Percentiles rank a stretch among this genome's conserved stretches.
Conservation (phyloP, 495 filamentous ascomycete genomes). For the Talaromyces borbonicus region DNA sequence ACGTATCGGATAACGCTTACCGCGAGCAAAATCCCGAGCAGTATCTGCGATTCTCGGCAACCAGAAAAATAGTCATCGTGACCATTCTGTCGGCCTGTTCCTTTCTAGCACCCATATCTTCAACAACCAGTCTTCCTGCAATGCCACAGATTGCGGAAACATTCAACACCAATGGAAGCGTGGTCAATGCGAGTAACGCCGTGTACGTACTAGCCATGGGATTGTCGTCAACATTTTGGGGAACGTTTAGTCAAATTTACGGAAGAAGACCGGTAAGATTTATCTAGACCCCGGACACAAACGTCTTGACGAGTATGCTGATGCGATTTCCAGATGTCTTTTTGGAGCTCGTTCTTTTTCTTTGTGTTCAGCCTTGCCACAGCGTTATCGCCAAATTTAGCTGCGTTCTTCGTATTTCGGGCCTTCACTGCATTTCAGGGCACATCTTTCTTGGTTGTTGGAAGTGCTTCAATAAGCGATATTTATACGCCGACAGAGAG, state of each 20-base stretch:
- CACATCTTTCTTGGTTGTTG: slow-evolving; percentile 57
- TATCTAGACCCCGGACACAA: too few relatives aligned
- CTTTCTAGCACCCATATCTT: slow-evolving; percentile 59
- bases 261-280: slow-evolving; percentile 47
- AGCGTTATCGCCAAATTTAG: slow-evolving; percentile 55
- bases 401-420: slow-evolving; percentile 59
- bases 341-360: slow-evolving; percentile 49
- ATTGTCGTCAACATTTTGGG: slow-evolving; percentile 55
- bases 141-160: slow-evolving; percentile 56
- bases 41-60: slow-evolving; percentile 42
- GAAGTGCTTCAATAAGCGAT: slow-evolving; percentile 54
- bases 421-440: slow-evolving; percentile 62
- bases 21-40: slow-evolving; percentile 32
- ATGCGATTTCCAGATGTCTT: slow-evolving; percentile 37
- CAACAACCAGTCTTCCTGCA: slow-evolving; percentile 59
- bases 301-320: too few relatives aligned
- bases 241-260: slow-evolving; percentile 58
- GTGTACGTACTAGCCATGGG: slow-evolving; percentile 65
- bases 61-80: slow-evolving; percentile 51
- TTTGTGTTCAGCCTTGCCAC: slow-evolving; percentile 55
- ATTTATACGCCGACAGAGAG: slow-evolving; percentile 56
- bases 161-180: slow-evolving; percentile 50
- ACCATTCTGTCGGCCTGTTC: slow-evolving; percentile 54
- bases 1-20: slow-evolving; percentile 14
- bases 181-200: slow-evolving; percentile 62